phyloP scores from a whole-genome alignment of 208 protist genomes.

The Wallacemonas collosoma region DNA sequence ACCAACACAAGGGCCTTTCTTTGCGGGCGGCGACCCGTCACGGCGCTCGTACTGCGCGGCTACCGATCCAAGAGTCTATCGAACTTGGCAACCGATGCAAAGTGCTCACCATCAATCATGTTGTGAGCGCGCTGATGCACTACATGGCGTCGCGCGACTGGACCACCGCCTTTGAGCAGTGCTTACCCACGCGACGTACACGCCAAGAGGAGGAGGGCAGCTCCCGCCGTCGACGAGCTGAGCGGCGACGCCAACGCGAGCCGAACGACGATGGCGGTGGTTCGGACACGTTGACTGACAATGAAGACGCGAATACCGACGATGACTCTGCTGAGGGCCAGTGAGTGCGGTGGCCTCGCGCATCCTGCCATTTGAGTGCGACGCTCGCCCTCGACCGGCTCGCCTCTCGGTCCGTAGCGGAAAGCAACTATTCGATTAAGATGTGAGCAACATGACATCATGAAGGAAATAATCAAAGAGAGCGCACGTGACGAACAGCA shows the following conservation, averaged over 20 bases:
- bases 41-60: slow-evolving; percentile 69
- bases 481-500: no score
- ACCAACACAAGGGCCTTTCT: slow-evolving; percentile 78
- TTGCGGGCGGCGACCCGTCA: slow-evolving; percentile 51
- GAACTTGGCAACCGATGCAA: slow-evolving; percentile 86
- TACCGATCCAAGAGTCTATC: slow-evolving; percentile 81
- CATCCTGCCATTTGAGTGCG: no score
- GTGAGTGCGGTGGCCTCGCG: no score
- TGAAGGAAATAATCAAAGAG: not conserved
- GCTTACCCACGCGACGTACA: slow-evolving; percentile 69
- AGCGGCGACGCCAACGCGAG: slow-evolving; percentile 25
- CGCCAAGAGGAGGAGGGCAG: slow-evolving; percentile 40
- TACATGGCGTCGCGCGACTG: slow-evolving; percentile 61
- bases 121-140: slow-evolving; percentile 71
- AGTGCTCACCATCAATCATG: slow-evolving; percentile 91
- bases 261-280: slow-evolving; percentile 1
- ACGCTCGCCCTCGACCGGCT: no score
- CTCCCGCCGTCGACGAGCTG: slow-evolving; percentile 28
- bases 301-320: no score
- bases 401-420: not conserved
- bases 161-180: slow-evolving; percentile 55
- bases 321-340: no score
- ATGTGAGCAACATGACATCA: not conserved
- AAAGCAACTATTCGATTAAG: not conserved
- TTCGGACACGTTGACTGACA: not conserved